Conservation (phyloP, 176 grass and related monocot genomes). For the Stipa capillata region DNA sequence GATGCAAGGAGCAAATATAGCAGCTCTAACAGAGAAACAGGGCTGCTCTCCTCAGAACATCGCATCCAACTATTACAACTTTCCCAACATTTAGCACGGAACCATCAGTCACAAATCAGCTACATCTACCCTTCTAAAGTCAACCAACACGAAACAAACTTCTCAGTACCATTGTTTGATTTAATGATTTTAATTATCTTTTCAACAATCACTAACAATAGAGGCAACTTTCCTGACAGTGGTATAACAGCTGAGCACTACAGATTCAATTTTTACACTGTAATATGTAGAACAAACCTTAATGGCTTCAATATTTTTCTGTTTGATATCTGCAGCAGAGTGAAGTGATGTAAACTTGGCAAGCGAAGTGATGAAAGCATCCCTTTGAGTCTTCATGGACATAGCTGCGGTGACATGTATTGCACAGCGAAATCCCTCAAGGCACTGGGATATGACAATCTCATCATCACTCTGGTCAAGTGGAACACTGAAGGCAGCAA, state of each 20-base stretch:
- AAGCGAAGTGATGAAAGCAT: constrained; percentile 95
- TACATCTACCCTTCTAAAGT: background rate
- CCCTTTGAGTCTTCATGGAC: constrained; percentile 98
- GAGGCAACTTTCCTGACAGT: background rate
- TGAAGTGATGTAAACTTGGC: constrained; percentile 99
- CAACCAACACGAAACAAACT: background rate
- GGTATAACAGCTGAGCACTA: background rate
- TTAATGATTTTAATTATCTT: background rate
- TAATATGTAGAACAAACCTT: constrained; percentile 59
- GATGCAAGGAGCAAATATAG: background rate
- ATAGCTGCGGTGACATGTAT: constrained; percentile 97
- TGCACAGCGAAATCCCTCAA: constrained; percentile 92
- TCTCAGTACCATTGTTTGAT: background rate
- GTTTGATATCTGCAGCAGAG: constrained; percentile 88
- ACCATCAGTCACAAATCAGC: background rate
- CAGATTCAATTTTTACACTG: constrained; percentile 14
- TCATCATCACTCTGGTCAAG: constrained; percentile 92
- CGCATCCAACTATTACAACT: background rate
- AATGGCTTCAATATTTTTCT: constrained; percentile 95
- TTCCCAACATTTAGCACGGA: background rate
- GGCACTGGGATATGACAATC: constrained; percentile 73
- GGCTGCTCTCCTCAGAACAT: background rate
- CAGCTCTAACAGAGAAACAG: background rate
- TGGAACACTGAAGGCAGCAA: constrained; percentile 98
- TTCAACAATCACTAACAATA: constrained; percentile 17